Evolutionary conservation across 441 rosid species (phyloP).

Genomic region (Pelargonium cotyledonis): DNA sequence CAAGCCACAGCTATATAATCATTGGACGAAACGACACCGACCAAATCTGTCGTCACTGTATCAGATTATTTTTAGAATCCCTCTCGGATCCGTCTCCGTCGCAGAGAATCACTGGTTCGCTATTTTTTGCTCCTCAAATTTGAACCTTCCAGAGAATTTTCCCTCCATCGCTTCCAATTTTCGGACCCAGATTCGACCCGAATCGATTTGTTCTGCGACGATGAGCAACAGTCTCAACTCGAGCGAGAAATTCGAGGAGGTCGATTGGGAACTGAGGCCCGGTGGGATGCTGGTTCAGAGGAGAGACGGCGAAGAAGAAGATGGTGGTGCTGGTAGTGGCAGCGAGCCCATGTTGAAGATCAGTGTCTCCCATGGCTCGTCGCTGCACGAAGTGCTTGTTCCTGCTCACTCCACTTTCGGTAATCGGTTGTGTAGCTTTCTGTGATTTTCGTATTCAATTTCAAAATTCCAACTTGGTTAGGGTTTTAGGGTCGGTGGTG

Average conservation of each 20-base stretch:
- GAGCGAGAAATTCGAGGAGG: slow-evolving; percentile 24
- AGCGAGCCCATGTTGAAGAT: slow-evolving; percentile 36
- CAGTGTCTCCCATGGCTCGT: slow-evolving; percentile 40
- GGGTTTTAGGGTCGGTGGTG: slow-evolving; percentile 3
- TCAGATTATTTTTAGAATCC: not conserved
- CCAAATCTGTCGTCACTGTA: not conserved
- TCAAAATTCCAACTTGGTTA: no score
- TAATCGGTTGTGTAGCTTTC: slow-evolving; percentile 8
- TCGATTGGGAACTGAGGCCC: slow-evolving; percentile 47
- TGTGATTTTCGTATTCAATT: not conserved
- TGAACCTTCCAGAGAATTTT: not conserved
- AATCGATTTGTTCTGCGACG: slow-evolving; percentile 15
- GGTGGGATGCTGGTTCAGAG: slow-evolving; percentile 55
- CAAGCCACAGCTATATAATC: not conserved
- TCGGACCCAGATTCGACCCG: no score
- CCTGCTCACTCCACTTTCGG: slow-evolving; percentile 51
- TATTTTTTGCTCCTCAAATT: not conserved
- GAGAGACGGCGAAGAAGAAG: slow-evolving; percentile 22
- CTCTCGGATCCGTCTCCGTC: not conserved
- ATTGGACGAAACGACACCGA: not conserved
- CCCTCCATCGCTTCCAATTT: not conserved
- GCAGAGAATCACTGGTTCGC: not conserved
- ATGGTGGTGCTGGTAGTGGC: slow-evolving; percentile 17
- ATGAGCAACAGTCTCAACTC: slow-evolving; percentile 26
- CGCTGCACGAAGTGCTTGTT: slow-evolving; percentile 32